Percentiles rank a stretch among this genome's conserved stretches.
These are phyloP conservation scores for Ensete glaucum DNA, from an alignment of 176 grass and related monocot genomes.

Conservation along the genomic window DNA sequence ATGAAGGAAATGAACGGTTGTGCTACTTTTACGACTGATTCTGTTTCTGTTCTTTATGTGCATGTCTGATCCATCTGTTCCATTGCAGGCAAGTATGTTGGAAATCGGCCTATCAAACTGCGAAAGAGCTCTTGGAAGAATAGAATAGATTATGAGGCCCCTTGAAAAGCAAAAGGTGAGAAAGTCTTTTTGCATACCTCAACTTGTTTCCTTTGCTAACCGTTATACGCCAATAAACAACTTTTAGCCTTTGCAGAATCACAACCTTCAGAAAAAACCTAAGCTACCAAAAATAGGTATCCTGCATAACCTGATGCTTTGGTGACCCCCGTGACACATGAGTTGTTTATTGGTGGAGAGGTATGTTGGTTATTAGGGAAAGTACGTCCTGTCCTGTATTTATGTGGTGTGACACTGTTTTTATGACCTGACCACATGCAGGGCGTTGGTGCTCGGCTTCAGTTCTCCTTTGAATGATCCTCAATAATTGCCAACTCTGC, in stretches of 20 bases:
- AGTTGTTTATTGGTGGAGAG: no score
- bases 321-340: not conserved
- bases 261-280: not conserved
- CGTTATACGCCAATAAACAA: no score
- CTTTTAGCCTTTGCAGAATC: not conserved
- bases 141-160: constrained; percentile 52
- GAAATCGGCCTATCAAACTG: constrained; percentile 76
- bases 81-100: constrained; percentile 77
- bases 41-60: not conserved
- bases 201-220: no score
- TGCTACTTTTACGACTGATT: not conserved
- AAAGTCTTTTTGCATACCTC: not conserved
- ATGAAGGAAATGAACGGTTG: constrained; percentile 76
- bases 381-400: no score
- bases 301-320: not conserved
- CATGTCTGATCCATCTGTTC: not conserved
- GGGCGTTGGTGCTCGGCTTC: no score
- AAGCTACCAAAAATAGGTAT: not conserved
- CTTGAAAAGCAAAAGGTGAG: constrained; percentile 57
- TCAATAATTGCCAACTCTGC: no score
- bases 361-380: no score
- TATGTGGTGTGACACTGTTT: no score
- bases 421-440: no score
- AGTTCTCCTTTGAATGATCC: no score
- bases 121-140: constrained; percentile 77